phyloP scores from a whole-genome alignment of 2,329 filamentous ascomycete genomes.

The Mycogone perniciosa region DNA sequence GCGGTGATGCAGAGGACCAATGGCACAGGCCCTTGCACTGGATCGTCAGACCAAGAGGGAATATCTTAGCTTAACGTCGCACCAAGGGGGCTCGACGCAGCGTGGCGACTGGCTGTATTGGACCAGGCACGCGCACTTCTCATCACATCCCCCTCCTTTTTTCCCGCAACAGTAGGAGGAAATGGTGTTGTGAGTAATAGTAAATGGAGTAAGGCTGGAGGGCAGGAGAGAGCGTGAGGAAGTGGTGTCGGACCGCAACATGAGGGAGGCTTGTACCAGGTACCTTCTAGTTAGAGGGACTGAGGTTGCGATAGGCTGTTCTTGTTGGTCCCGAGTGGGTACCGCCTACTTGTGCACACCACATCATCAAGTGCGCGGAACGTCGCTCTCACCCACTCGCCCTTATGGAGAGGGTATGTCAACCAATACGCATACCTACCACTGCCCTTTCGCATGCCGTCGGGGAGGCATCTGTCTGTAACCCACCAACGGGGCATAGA shows the following conservation, averaged over 20 bases:
- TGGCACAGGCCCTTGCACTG: slow-evolving; percentile 12
- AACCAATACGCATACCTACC: no score
- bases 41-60: slow-evolving; percentile 11
- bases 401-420: no score
- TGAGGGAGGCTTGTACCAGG: no score
- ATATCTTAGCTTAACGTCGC: slow-evolving; percentile 10
- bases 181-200: not conserved
- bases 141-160: not conserved
- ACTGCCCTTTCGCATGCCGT: no score
- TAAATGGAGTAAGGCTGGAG: not conserved
- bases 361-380: no score
- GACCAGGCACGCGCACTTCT: not conserved
- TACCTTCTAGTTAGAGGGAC: no score
- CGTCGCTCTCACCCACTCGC: no score
- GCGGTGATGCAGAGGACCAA: slow-evolving; percentile 17
- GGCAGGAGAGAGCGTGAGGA: not conserved
- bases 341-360: no score
- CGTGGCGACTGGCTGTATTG: slow-evolving; percentile 2
- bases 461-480: no score
- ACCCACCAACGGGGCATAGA: no score
- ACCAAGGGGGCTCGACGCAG: slow-evolving; percentile 4
- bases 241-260: not conserved
- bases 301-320: no score
- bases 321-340: no score
- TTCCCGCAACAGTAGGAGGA: not conserved